Percentiles rank a stretch among this genome's conserved stretches.
Evolutionary conservation across 805 yeast species (phyloP).

Genomic region (Kluyveromyces lactis): DNA sequence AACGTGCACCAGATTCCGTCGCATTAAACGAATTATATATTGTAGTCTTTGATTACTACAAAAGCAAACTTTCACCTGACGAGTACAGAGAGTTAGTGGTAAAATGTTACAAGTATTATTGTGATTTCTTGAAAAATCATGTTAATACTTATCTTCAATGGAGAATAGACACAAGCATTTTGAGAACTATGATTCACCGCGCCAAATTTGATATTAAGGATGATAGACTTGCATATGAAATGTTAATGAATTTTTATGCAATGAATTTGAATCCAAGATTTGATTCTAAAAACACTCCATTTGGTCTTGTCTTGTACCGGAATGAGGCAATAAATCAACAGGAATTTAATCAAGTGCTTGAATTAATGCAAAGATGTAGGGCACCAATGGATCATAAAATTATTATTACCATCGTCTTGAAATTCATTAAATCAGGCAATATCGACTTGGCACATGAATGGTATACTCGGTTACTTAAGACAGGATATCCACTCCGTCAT

Average conservation of each 20-base stretch:
- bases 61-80: constrained; percentile 7
- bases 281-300: constrained; percentile 14
- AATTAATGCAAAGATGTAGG: constrained; percentile 16
- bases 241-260: constrained; percentile 19
- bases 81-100: constrained; percentile 13
- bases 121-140: constrained; percentile 3
- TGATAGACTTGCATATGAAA: constrained; percentile 16
- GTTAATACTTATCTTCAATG: constrained; percentile 3
- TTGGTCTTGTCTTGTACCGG: constrained; percentile 19
- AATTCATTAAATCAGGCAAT: constrained; percentile 12
- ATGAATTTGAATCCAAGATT: constrained; percentile 2
- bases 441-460: constrained; percentile 19
- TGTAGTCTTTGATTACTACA: constrained; percentile 11
- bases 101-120: constrained; percentile 14
- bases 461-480: constrained; percentile 20
- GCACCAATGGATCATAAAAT: constrained; percentile 20
- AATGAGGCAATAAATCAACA: constrained; percentile 11
- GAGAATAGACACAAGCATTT: constrained; percentile 17
- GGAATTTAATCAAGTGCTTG: constrained; percentile 14
- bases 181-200: constrained; percentile 15
- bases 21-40: constrained; percentile 20
- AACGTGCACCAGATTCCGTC: constrained; percentile 10
- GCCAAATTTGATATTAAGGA: constrained; percentile 15
- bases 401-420: constrained; percentile 20
- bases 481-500: constrained; percentile 19